A percentile compares a stretch with the other conserved stretches of the same genome.
Conservation (phyloP, 164 flowering plant genomes). For the Amborella trichopoda region DNA sequence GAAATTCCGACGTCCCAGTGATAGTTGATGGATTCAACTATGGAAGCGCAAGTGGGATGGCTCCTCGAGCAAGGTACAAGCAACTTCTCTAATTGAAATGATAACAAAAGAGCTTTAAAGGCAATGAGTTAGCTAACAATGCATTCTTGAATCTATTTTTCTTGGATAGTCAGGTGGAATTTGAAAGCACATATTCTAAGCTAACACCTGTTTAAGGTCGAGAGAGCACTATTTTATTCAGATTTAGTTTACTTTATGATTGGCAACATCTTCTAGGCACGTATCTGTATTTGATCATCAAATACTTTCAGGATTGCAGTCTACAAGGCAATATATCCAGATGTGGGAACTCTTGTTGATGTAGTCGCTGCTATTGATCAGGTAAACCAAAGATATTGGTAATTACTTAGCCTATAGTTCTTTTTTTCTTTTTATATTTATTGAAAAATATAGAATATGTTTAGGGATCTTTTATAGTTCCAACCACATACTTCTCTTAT, state of each 20-base stretch:
- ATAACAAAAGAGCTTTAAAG: too few relatives aligned
- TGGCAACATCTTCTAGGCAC: background rate
- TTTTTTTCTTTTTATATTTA: too few relatives aligned
- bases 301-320: conserved; percentile 86
- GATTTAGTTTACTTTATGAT: background rate
- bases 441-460: too few relatives aligned
- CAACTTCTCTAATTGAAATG: too few relatives aligned
- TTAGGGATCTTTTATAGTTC: too few relatives aligned
- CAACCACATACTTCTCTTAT: too few relatives aligned
- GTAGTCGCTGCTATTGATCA: conserved; percentile 82
- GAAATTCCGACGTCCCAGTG: conserved; percentile 70
- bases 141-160: too few relatives aligned
- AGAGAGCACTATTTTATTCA: background rate
- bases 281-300: background rate
- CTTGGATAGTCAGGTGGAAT: too few relatives aligned
- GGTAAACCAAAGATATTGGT: too few relatives aligned
- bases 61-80: conserved; percentile 83
- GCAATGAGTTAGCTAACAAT: too few relatives aligned
- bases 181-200: background rate
- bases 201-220: background rate
- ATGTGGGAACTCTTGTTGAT: conserved; percentile 58
- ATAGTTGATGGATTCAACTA: conserved; percentile 62
- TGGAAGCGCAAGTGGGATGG: conserved; percentile 87
- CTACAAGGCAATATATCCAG: conserved; percentile 81
- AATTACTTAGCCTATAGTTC: too few relatives aligned